phyloP scores from a whole-genome alignment of 257 asterid species.

The Plantago ovata region DNA sequence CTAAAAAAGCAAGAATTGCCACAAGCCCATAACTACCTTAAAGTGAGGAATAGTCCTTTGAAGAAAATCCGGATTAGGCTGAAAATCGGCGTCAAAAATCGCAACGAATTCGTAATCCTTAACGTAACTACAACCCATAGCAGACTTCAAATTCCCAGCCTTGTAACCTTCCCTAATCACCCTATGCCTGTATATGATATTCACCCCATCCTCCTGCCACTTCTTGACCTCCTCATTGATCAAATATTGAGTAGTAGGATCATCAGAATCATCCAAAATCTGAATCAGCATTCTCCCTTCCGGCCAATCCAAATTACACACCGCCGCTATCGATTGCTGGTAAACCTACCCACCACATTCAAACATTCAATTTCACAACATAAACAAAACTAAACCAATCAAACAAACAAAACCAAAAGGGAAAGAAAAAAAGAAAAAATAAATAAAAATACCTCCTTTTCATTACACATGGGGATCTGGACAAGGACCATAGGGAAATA shows the following conservation, averaged over 20 bases:
- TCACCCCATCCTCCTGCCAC: constrained; percentile 80
- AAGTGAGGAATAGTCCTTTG: constrained; percentile 74
- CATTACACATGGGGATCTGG: constrained; percentile 99
- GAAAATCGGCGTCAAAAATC: constrained; percentile 93
- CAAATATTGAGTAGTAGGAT: constrained; percentile 50
- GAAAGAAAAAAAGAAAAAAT: background rate
- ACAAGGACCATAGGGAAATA: constrained; percentile 94
- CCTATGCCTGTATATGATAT: constrained; percentile 79
- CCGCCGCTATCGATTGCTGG: constrained; percentile 88
- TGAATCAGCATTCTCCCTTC: constrained; percentile 73
- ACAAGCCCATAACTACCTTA: constrained; percentile 48
- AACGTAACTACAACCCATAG: constrained; percentile 90
- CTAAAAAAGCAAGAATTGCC: too few species aligned
- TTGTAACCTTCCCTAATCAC: constrained; percentile 90
- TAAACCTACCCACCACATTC: constrained; percentile 54
- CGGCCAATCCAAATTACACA: constrained; percentile 90
- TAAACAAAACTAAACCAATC: constrained; percentile 2
- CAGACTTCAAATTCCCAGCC: constrained; percentile 93
- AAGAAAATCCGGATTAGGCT: constrained; percentile 85
- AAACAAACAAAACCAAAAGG: constrained; percentile 1
- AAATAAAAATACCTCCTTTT: constrained; percentile 62
- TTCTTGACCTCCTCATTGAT: constrained; percentile 80
- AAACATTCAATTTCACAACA: constrained; percentile 15
- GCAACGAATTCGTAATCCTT: constrained; percentile 90
- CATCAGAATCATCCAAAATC: constrained; percentile 88